These are phyloP conservation scores for Coniochaeta hoffmannii DNA, from an alignment of 2,329 filamentous ascomycete genomes.

Conservation along the genomic window DNA sequence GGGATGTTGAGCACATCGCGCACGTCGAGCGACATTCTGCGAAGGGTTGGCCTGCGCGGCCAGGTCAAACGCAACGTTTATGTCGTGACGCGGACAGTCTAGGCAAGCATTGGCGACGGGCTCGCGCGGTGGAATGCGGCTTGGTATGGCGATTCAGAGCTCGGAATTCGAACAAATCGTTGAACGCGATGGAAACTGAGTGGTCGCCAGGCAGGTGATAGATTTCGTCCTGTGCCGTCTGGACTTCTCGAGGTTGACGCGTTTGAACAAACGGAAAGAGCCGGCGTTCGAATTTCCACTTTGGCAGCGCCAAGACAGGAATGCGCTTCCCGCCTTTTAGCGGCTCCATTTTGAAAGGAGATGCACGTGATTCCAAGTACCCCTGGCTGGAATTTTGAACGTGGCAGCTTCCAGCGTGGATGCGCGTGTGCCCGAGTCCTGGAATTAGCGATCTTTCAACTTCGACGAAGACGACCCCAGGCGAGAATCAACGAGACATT, in stretches of 20 bases:
- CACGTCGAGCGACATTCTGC: slow-evolving; percentile 63
- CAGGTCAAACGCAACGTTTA: too few species aligned
- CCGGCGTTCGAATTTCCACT: background rate
- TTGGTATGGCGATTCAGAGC: background rate
- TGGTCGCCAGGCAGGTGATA: too few species aligned
- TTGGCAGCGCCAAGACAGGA: background rate
- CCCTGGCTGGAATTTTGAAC: slow-evolving; percentile 32
- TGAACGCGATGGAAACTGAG: background rate
- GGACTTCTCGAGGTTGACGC: background rate
- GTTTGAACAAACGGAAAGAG: background rate
- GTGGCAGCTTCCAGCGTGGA: slow-evolving; percentile 39
- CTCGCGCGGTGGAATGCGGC: background rate
- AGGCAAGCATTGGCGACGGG: background rate
- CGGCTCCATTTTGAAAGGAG: background rate
- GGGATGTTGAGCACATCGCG: slow-evolving; percentile 83
- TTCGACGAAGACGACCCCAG: background rate
- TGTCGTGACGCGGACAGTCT: background rate
- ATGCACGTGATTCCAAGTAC: background rate
- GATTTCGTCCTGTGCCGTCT: too few species aligned
- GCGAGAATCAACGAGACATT: too few species aligned
- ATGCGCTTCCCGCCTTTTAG: slow-evolving; percentile 8
- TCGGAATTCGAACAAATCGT: background rate
- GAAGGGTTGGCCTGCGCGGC: background rate
- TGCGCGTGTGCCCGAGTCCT: background rate
- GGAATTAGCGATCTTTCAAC: background rate